These are phyloP conservation scores for Serendipita sp. DNA, from an alignment of 768 basidiomycete genomes.

Conservation along the genomic window DNA sequence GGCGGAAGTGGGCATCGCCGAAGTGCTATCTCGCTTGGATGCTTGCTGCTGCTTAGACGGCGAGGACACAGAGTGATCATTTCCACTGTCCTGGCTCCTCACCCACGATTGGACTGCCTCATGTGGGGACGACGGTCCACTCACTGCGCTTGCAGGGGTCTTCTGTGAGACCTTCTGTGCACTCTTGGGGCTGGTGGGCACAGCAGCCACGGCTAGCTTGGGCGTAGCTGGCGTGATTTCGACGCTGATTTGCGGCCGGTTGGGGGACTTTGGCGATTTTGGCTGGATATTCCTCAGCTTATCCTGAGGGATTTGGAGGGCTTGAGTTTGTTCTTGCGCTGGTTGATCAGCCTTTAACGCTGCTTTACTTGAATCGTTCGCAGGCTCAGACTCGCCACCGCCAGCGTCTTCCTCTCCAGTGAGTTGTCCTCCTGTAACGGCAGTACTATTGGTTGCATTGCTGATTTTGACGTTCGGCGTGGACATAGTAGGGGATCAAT, in stretches of 20 bases:
- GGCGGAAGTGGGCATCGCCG: conserved; percentile 4
- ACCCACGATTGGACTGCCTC: conserved; percentile 4
- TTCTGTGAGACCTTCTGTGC: background rate
- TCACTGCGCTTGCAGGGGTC: background rate
- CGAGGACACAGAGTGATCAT: background rate
- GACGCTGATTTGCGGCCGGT: background rate
- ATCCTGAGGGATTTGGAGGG: background rate
- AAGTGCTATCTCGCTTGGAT: background rate
- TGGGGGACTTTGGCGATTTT: background rate
- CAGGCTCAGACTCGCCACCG: conserved; percentile 4
- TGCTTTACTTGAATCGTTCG: background rate
- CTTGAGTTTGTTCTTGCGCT: background rate
- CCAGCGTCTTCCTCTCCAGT: background rate
- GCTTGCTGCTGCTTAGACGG: conserved; percentile 13
- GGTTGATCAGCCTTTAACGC: background rate
- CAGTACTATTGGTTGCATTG: background rate
- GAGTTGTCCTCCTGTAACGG: background rate
- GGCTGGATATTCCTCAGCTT: background rate
- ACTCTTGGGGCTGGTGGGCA: background rate
- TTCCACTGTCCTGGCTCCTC: background rate
- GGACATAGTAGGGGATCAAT: background rate
- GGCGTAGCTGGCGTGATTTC: conserved; percentile 7
- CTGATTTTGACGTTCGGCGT: background rate
- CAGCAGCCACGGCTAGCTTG: background rate
- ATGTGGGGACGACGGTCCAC: background rate